Base-by-base conservation (phyloP, 768 basidiomycete species). In the Suillus subalutaceus region DNA sequence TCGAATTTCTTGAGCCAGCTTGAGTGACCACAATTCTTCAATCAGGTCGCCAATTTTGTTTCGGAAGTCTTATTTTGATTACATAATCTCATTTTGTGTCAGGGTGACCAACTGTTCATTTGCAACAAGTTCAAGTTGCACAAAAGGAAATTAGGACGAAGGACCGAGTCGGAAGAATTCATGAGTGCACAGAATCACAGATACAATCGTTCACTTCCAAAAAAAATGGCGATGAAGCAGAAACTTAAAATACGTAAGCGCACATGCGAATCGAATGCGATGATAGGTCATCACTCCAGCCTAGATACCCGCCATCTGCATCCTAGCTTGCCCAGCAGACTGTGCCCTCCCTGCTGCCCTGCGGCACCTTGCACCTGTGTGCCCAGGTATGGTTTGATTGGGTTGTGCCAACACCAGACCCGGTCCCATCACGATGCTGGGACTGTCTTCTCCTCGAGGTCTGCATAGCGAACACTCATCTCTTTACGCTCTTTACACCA, bases 401-500 rank as follows among this genome's bases (percentile, higher is more conserved):
- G 73, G 32, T 65, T 82, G 81, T 56, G 79, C 77, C 16, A 80
- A 80, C 32, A 81, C 79, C 2, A 84, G 76, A n/a, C 82, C 81
- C 55, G 83, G 80, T 1, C 85, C 85, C 66, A 78, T 81, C 50
- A 80, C 79, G 70, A 91, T 38, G 87, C 88, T 4, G 90, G 87
- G 13, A 79, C 75, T 46, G 80, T 86, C 82, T 90, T 90, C 79
- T 91, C 91, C 78, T 91, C 90, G 72, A 92, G 79, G 73, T 92
- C 91, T 63, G 85, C 76, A 71, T 91, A 92, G 67, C 90, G 79
- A 58, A 92, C 90, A 18, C 86, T 88, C 85, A 90, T 88, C 73
- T 91, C 88, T 78, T 90, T 91, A 73, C 90, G 84, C 72, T 89
- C 87, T 79, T 92, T 91, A 66, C 83, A 80, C 90, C 89, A 90